Evolutionary conservation across 2,329 filamentous ascomycete genomes (phyloP).

Genomic region (Mycosphaerella sp.): DNA sequence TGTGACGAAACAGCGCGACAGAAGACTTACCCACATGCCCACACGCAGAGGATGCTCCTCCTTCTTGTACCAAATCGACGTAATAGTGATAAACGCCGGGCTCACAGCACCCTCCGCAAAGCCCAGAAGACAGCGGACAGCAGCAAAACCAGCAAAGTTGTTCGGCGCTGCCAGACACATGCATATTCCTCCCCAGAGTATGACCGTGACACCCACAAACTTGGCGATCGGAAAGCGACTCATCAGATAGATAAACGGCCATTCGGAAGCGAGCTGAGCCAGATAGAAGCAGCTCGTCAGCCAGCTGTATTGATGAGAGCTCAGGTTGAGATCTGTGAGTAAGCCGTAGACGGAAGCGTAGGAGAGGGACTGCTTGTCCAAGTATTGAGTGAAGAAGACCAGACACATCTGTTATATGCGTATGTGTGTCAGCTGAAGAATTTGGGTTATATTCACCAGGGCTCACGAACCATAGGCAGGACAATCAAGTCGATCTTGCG

Average conservation of each 20-base stretch:
- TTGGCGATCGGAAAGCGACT: conserved; percentile 45
- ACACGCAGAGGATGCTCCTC: conserved; percentile 26
- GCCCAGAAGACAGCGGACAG: conserved; percentile 35
- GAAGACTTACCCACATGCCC: conserved; percentile 34
- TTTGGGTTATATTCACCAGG: not conserved
- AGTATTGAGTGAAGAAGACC: conserved; percentile 33
- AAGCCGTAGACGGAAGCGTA: conserved; percentile 48
- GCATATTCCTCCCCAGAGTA: conserved; percentile 42
- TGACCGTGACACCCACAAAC: conserved; percentile 44
- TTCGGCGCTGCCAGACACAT: conserved; percentile 43
- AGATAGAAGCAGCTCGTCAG: conserved; percentile 44
- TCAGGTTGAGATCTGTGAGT: conserved; percentile 43
- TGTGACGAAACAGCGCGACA: too few relatives aligned
- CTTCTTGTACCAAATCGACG: conserved; percentile 30
- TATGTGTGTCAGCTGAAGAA: not conserved
- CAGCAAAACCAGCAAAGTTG: conserved; percentile 34
- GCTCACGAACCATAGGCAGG: conserved; percentile 16
- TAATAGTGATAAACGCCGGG: conserved; percentile 45
- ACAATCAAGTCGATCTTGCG: conserved; percentile 20
- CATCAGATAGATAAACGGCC: conserved; percentile 50
- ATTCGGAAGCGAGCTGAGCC: conserved; percentile 40
- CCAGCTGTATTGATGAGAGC: conserved; percentile 47
- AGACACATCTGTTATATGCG: conserved; percentile 27
- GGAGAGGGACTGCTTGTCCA: conserved; percentile 47
- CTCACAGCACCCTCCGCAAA: conserved; percentile 43